Evolutionary conservation across 148 eudicot genomes (phyloP).

Genomic region (Chenopodium quinoa): DNA sequence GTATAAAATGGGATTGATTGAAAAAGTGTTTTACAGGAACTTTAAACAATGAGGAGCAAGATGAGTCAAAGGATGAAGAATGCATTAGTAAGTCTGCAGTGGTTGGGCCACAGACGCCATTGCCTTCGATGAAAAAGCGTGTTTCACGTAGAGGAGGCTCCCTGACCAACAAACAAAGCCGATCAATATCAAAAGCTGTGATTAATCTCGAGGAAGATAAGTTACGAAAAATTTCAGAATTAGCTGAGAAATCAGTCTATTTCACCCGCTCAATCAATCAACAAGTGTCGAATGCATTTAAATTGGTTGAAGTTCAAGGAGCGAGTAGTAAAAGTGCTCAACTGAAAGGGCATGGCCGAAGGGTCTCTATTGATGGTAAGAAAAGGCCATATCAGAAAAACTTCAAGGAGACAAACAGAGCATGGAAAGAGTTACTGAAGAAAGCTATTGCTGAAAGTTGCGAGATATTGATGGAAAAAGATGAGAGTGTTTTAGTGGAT

Average conservation of each 20-base stretch:
- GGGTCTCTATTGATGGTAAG: background rate
- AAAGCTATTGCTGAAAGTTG: background rate
- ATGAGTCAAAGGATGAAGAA: background rate
- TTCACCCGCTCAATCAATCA: conserved; percentile 18
- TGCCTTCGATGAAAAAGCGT: conserved; percentile 1
- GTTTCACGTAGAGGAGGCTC: background rate
- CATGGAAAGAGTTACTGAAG: conserved; percentile 19
- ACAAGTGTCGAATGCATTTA: background rate
- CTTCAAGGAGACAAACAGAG: background rate
- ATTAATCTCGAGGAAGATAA: background rate
- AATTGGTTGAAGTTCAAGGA: background rate
- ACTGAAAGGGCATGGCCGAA: background rate
- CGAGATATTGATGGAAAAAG: background rate
- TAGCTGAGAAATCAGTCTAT: conserved; percentile 7
- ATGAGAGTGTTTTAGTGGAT: background rate
- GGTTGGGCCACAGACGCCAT: conserved; percentile 23
- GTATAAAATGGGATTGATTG: background rate
- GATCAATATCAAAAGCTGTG: background rate
- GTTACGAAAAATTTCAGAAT: background rate
- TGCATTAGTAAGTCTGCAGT: background rate
- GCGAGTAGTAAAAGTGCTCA: background rate
- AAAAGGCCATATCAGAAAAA: background rate
- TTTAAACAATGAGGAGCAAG: conserved; percentile 1
- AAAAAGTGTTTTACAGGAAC: conserved; percentile 9
- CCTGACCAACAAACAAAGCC: background rate